Percentiles rank a stretch among this genome's conserved stretches.
Conservation (phyloP, 345 rosid species). For the Acer campestre region DNA sequence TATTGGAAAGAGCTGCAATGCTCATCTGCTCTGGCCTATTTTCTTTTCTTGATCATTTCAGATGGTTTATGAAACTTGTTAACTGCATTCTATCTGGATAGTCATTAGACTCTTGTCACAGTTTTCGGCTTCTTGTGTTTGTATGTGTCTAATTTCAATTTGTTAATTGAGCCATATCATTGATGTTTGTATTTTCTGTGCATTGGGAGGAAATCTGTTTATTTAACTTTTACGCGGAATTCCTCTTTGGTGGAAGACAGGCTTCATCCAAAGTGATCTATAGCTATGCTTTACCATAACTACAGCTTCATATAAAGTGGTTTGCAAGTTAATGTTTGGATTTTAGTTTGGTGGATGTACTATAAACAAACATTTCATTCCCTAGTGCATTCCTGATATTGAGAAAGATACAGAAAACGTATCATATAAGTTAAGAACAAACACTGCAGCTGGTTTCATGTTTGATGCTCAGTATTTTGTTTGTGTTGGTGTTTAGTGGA, state of each 20-base stretch:
- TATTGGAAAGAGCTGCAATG: neutral
- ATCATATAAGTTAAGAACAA: conserved; percentile 11
- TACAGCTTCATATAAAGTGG: neutral
- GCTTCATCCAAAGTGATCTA: neutral
- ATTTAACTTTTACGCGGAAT: neutral
- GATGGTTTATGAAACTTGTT: neutral
- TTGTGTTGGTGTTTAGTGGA: neutral
- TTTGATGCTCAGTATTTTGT: too few relatives aligned
- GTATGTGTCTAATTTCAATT: too few relatives aligned
- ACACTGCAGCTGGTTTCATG: neutral
- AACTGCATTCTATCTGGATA: neutral
- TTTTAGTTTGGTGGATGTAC: conserved; percentile 22
- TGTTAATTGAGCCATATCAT: neutral
- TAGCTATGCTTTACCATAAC: neutral
- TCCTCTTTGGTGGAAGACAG: neutral
- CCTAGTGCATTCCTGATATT: neutral
- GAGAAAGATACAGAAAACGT: neutral
- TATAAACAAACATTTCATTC: neutral
- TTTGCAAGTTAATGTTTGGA: conserved; percentile 12
- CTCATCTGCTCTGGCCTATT: neutral
- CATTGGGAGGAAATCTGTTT: neutral
- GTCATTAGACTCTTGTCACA: neutral
- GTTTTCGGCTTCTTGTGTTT: too few relatives aligned
- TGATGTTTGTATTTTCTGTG: neutral
- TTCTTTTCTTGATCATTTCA: too few relatives aligned